Base-by-base conservation (phyloP, 768 basidiomycete genomes). In the Lyophyllum shimeji region DNA sequence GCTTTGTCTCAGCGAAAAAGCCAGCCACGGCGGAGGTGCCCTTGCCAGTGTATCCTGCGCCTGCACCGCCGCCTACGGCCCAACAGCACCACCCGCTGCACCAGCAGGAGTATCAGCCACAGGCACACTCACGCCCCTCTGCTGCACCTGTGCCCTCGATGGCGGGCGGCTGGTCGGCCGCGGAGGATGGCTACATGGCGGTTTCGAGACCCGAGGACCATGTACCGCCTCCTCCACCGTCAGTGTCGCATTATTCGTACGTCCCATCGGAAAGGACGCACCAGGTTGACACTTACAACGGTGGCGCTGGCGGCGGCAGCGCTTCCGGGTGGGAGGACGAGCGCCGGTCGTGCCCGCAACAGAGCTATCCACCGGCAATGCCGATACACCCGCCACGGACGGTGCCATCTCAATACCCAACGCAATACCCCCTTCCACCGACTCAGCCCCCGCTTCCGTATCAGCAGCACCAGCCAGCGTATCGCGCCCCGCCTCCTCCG, bases 1-100 rank as follows among this genome's bases (percentile, higher is more conserved):
- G 82, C 8, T 81, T 90, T 39, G 80, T 89, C 13, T 80, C 83
- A 2, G 71, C 74, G 7, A 76, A 78, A 61, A 71, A 65, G 53
- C n/a, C 43, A 59, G 1, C 40, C 6, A 46, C 61, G 3, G 18
- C 62, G 11, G 46, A 62, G 6, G 49, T 44, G 11, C 17, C 47
- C 23, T 56, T 59, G 17, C 61, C 65, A 2, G 37, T 51, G 11
- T 58, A 53, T 48, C 7, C 60, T n/a, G 20, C 46, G 27, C n/a
- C 46, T 37, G 34, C 15, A 37, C 34, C 34, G 3, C 34, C 8
- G n/a, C 34, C 8, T 17, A 37, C 34, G 31, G 7, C 12, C 31
- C 31, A 33, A 12, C 12, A 33, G 7, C 31, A 33, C 12, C 21
- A 50, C 39, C 12, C 34, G 29, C 56, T 1, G n/a, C 52, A 17